Evolutionary conservation across 495 filamentous ascomycete genomes (phyloP).

Genomic region (Cetradonia linearis): DNA sequence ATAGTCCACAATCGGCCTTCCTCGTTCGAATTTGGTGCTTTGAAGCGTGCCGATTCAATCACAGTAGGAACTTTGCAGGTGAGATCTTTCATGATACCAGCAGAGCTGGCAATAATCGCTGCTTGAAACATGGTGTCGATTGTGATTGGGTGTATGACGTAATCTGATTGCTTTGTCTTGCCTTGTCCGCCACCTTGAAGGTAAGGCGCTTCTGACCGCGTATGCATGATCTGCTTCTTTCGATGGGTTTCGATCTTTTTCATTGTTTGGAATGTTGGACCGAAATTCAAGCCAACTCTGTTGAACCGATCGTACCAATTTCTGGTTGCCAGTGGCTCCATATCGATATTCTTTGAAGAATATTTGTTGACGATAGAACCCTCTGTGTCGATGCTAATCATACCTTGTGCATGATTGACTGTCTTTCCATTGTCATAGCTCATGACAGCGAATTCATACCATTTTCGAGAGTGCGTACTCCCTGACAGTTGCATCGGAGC

Average conservation of each 20-base stretch:
- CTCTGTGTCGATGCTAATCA: too few species aligned
- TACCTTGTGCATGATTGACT: too few species aligned
- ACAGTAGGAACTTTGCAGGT: slow-evolving; percentile 10
- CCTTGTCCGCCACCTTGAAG: not conserved
- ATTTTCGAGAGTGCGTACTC: too few species aligned
- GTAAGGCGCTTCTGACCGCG: not conserved
- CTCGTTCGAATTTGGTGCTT: not conserved
- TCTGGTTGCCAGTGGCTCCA: too few species aligned
- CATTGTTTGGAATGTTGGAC: slow-evolving; percentile 28
- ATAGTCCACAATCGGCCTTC: not conserved
- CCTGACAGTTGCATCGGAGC: too few species aligned
- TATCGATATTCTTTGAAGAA: too few species aligned
- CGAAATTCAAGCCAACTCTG: slow-evolving; percentile 24
- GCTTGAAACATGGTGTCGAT: slow-evolving; percentile 29
- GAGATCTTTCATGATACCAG: slow-evolving; percentile 10
- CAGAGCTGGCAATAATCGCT: slow-evolving; percentile 19
- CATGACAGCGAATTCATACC: too few species aligned
- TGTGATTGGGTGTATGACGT: slow-evolving; percentile 27
- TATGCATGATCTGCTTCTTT: slow-evolving; percentile 13
- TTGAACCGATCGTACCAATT: too few species aligned
- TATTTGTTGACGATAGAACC: too few species aligned
- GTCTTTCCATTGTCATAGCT: too few species aligned
- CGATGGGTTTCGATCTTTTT: slow-evolving; percentile 24
- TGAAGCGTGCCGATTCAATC: slow-evolving; percentile 16
- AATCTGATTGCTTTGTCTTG: slow-evolving; percentile 17